Evolutionary conservation across 2,329 filamentous ascomycete species (phyloP).

Genomic region (Arthrocladium fulminans): DNA sequence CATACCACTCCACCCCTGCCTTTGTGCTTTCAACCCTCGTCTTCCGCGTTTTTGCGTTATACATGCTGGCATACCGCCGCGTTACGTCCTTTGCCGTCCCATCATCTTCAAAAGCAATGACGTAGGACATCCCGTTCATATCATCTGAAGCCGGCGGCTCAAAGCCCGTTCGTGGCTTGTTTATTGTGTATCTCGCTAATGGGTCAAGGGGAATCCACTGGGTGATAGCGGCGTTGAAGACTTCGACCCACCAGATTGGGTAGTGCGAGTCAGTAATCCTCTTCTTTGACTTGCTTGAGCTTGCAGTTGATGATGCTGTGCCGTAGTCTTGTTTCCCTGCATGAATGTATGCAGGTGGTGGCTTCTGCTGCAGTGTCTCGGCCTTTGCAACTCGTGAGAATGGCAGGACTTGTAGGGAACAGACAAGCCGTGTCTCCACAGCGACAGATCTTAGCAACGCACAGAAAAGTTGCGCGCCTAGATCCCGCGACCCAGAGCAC

Average conservation of each 20-base stretch:
- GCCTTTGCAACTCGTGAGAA: constrained; percentile 47
- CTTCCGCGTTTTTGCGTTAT: constrained; percentile 80
- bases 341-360: constrained; percentile 29
- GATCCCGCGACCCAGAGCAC: constrained; percentile 73
- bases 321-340: constrained; percentile 18
- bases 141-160: constrained; percentile 75
- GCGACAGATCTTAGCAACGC: constrained; percentile 75
- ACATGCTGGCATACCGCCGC: constrained; percentile 74
- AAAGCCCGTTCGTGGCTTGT: constrained; percentile 58
- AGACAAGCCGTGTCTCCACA: constrained; percentile 73
- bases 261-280: constrained; percentile 54
- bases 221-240: constrained; percentile 73
- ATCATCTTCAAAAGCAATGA: constrained; percentile 74
- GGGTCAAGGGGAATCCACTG: constrained; percentile 89
- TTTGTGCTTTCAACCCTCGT: constrained; percentile 63
- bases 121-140: constrained; percentile 72
- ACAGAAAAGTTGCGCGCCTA: constrained; percentile 86
- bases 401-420: constrained; percentile 75
- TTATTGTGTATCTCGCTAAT: constrained; percentile 69
- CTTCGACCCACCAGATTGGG: constrained; percentile 91
- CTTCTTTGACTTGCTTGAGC: constrained; percentile 7
- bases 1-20: constrained; percentile 50
- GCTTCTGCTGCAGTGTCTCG: constrained; percentile 36
- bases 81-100: constrained; percentile 77
- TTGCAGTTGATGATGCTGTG: constrained; percentile 3